Percentiles rank a stretch among this genome's conserved stretches.
Conservation (phyloP, 2,329 filamentous ascomycete genomes). For the Harringtonia lauricola region DNA sequence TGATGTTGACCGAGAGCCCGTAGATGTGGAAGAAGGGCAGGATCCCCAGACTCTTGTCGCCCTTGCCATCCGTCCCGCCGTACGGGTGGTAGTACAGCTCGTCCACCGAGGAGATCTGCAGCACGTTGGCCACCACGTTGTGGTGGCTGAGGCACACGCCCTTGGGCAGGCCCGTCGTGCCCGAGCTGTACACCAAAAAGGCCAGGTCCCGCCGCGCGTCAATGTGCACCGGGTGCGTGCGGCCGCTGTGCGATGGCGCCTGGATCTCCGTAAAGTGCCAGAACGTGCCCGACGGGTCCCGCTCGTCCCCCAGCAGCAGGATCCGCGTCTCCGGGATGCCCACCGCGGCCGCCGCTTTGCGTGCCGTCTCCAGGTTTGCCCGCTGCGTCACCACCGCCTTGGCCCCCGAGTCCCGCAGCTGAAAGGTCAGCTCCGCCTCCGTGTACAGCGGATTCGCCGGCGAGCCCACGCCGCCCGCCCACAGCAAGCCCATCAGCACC, state of each 20-base stretch:
- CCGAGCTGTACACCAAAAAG: constrained; percentile 80
- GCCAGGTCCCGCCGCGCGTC: constrained; percentile 63
- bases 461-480: constrained; percentile 73
- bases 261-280: constrained; percentile 56
- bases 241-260: constrained; percentile 39
- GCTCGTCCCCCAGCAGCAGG: constrained; percentile 61
- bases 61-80: constrained; percentile 46
- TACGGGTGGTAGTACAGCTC: constrained; percentile 42
- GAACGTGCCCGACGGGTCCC: constrained; percentile 44
- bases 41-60: constrained; percentile 67
- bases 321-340: constrained; percentile 64
- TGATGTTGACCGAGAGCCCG: constrained; percentile 62
- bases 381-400: constrained; percentile 67
- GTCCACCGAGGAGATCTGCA: constrained; percentile 45
- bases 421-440: constrained; percentile 69
- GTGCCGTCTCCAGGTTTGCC: constrained; percentile 51
- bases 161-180: constrained; percentile 85
- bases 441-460: constrained; percentile 87
- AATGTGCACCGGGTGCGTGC: constrained; percentile 34
- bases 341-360: constrained; percentile 55
- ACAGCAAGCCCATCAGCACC: constrained; percentile 67
- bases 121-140: constrained; percentile 69
- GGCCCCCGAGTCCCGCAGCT: constrained; percentile 68
- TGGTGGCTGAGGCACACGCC: constrained; percentile 77
- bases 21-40: constrained; percentile 91